These are phyloP conservation scores for Mediolabrus comicus DNA, from an alignment of 108 stramenopile genomes.

Conservation along the genomic window DNA sequence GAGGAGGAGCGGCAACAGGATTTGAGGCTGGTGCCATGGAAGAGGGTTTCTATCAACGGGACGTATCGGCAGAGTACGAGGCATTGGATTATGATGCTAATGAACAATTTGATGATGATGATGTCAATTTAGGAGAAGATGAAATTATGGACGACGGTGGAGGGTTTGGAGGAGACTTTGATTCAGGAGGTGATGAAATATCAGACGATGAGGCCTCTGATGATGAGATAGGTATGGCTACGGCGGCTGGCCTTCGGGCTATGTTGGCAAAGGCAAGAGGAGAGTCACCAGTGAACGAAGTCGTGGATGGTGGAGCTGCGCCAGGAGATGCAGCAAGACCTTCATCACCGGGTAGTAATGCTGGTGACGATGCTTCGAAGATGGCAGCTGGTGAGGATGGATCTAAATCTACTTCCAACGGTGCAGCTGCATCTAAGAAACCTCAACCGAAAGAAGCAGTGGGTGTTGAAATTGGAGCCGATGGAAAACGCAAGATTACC, in stretches of 20 bases:
- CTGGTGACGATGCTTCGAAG: conserved; percentile 50
- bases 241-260: conserved; percentile 68
- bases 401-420: conserved; percentile 18
- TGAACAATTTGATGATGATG: conserved; percentile 90
- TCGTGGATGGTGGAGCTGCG: conserved; percentile 13
- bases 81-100: conserved; percentile 88
- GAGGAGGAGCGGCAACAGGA: conserved; percentile 43
- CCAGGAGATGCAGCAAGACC: conserved; percentile 29
- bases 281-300: conserved; percentile 55
- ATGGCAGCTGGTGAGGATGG: conserved; percentile 49
- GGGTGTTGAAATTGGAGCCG: conserved; percentile 62
- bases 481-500: conserved; percentile 73
- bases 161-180: conserved; percentile 50
- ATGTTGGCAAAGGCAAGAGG: conserved; percentile 80
- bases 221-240: conserved; percentile 71
- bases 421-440: neutral
- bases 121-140: conserved; percentile 81
- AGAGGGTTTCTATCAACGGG: conserved; percentile 85
- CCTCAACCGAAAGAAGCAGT: conserved; percentile 6
- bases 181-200: conserved; percentile 39
- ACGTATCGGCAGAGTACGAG: conserved; percentile 86
- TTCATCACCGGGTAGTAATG: conserved; percentile 13
- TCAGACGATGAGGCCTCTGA: conserved; percentile 59
- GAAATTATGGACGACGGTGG: conserved; percentile 63
- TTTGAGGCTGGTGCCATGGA: conserved; percentile 84